phyloP scores from a whole-genome alignment of 495 filamentous ascomycete species.

The Apodospora peruviana region DNA sequence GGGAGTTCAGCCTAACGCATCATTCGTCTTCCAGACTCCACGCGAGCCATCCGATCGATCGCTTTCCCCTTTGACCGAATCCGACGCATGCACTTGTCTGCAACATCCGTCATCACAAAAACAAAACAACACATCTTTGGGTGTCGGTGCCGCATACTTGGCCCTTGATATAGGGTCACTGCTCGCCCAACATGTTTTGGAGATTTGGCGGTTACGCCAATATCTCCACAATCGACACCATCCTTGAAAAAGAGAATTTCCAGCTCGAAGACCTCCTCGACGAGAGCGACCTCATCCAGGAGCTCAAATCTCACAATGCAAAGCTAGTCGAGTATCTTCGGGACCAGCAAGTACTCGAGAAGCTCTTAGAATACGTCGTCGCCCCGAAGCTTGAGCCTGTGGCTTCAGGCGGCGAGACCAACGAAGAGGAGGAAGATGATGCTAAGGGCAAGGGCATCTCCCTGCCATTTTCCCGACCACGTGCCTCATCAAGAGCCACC shows the following conservation, averaged over 20 bases:
- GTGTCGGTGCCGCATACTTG: conserved; percentile 11
- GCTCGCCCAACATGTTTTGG: conserved; percentile 87
- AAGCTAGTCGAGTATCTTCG: conserved; percentile 96
- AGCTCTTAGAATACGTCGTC: conserved; percentile 84
- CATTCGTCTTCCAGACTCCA: background rate
- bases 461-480: conserved; percentile 42
- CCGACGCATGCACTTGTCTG: conserved; percentile 12
- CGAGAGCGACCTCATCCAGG: conserved; percentile 91
- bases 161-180: too few species aligned
- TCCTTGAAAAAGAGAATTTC: conserved; percentile 92
- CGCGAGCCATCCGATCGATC: background rate
- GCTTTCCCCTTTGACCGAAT: background rate
- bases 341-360: conserved; percentile 79
- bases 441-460: conserved; percentile 43
- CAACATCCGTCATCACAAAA: too few species aligned
- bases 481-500: conserved; percentile 33
- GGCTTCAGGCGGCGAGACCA: conserved; percentile 52
- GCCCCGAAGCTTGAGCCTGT: conserved; percentile 62
- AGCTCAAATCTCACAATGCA: conserved; percentile 95
- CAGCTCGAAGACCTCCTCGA: conserved; percentile 93
- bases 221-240: conserved; percentile 89
- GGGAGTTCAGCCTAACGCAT: background rate
- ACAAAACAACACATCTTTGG: background rate
- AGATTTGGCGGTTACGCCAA: conserved; percentile 97
- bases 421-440: conserved; percentile 49